A percentile compares a stretch with the other conserved stretches of the same genome.
phyloP scores from a whole-genome alignment of 176 grass and related monocot genomes.

The Phragmites australis region DNA sequence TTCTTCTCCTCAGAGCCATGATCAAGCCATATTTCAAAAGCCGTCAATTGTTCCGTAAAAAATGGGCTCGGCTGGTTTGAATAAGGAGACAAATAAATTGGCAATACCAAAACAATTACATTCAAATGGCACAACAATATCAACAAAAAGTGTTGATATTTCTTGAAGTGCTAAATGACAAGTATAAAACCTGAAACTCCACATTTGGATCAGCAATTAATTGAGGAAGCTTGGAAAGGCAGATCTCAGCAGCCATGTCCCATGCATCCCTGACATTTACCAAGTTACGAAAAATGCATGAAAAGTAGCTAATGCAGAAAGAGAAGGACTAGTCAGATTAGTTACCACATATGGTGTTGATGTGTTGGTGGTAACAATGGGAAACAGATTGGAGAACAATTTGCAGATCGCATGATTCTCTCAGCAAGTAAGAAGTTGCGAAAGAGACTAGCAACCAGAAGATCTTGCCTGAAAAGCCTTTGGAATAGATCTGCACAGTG shows the following conservation, averaged over 20 bases:
- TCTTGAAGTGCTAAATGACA: slow-evolving; percentile 17
- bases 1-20: slow-evolving; percentile 94
- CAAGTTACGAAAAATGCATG: slow-evolving; percentile 28
- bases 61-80: slow-evolving; percentile 86
- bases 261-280: slow-evolving; percentile 85
- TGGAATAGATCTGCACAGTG: slow-evolving; percentile 85
- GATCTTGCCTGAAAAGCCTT: slow-evolving; percentile 95
- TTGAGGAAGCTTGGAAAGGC: slow-evolving; percentile 91
- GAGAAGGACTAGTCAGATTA: slow-evolving; percentile 10
- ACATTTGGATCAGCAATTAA: slow-evolving; percentile 70
- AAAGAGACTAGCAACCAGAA: slow-evolving; percentile 96
- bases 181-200: slow-evolving; percentile 81
- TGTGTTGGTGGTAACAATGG: slow-evolving; percentile 82
- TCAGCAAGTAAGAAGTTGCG: slow-evolving; percentile 99
- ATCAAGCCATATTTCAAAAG: slow-evolving; percentile 99
- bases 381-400: slow-evolving; percentile 88
- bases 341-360: slow-evolving; percentile 99
- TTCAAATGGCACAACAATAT: slow-evolving; percentile 30
- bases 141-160: slow-evolving; percentile 15
- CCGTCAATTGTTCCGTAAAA: slow-evolving; percentile 95
- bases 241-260: slow-evolving; percentile 99
- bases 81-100: slow-evolving; percentile 34
- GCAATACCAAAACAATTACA: slow-evolving; percentile 17
- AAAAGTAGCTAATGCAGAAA: slow-evolving; percentile 21
- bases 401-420: slow-evolving; percentile 95